Conservation (phyloP, 148 eudicot species). For the Persicaria maculosa region DNA sequence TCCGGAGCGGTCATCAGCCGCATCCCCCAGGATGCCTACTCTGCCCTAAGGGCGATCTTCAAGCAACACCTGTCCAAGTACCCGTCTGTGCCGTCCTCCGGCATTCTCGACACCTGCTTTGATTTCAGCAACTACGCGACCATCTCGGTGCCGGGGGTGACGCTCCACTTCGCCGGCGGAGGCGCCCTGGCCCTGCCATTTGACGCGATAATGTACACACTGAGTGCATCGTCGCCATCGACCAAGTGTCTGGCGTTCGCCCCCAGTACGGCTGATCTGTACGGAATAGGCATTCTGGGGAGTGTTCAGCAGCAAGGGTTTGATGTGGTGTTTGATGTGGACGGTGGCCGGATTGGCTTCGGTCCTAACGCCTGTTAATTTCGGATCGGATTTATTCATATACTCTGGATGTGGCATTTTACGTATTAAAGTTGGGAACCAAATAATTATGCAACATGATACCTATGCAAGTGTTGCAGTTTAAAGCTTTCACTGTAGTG, state of each 20-base stretch:
- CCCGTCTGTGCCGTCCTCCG: conserved; percentile 34
- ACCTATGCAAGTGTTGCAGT: too few species aligned
- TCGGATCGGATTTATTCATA: too few species aligned
- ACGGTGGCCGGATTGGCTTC: conserved; percentile 59
- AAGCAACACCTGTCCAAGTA: conserved; percentile 39
- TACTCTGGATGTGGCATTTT: too few species aligned
- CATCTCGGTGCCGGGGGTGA: conserved; percentile 41
- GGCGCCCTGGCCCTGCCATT: conserved; percentile 26
- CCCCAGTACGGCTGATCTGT: too few species aligned
- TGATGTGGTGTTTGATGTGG: conserved; percentile 60
- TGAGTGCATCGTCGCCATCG: too few species aligned
- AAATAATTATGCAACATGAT: too few species aligned
- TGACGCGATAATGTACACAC: too few species aligned
- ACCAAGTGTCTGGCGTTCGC: conserved; percentile 33
- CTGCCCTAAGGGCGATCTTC: conserved; percentile 34
- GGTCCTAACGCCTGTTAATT: conserved; percentile 43
- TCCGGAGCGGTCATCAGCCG: conserved; percentile 35
- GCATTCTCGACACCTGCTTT: conserved; percentile 64
- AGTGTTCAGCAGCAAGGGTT: conserved; percentile 54
- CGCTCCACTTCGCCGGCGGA: conserved; percentile 36
- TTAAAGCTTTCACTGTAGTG: too few species aligned
- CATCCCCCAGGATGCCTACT: conserved; percentile 50
- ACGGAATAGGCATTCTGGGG: conserved; percentile 59
- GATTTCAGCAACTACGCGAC: conserved; percentile 34
- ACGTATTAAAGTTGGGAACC: too few species aligned